Conservation (phyloP, 495 filamentous ascomycete genomes). For the Bacidia rubella region DNA sequence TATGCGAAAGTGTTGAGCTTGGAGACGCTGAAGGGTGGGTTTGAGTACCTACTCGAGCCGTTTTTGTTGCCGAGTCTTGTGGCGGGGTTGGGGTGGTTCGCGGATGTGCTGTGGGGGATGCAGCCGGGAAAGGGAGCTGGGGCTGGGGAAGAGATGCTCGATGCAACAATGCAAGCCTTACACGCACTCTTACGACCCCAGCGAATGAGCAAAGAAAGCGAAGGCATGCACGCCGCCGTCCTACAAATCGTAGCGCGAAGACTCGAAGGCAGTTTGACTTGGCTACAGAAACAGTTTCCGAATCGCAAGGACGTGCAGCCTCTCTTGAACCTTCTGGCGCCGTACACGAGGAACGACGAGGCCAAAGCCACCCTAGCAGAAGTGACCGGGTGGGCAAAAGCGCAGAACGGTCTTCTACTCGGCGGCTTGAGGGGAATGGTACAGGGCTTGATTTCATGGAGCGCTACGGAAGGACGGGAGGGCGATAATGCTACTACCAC, state of each 20-base stretch:
- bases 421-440: constrained; percentile 52
- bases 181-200: constrained; percentile 61
- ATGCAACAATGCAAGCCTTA: constrained; percentile 56
- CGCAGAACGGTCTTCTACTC: constrained; percentile 44
- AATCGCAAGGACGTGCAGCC: constrained; percentile 57
- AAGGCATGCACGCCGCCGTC: constrained; percentile 67
- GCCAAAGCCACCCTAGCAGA: constrained; percentile 55
- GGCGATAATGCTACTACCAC: constrained; percentile 35
- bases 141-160: constrained; percentile 26
- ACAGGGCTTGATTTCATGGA: constrained; percentile 61
- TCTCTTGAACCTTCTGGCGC: constrained; percentile 54
- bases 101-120: constrained; percentile 64
- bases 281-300: constrained; percentile 56
- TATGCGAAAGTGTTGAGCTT: constrained; percentile 55
- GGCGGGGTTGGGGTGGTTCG: constrained; percentile 65
- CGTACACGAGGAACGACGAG: constrained; percentile 52
- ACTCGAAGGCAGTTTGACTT: constrained; percentile 60
- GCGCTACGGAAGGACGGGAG: constrained; percentile 37
- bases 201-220: constrained; percentile 67
- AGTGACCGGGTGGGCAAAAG: constrained; percentile 59
- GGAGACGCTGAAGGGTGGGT: constrained; percentile 70
- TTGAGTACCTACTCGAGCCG: constrained; percentile 83
- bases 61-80: constrained; percentile 83
- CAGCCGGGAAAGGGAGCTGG: constrained; percentile 25
- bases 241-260: constrained; percentile 68